These are phyloP conservation scores for Kurtzmaniella fragi DNA, from an alignment of 805 yeast species.

Conservation along the genomic window DNA sequence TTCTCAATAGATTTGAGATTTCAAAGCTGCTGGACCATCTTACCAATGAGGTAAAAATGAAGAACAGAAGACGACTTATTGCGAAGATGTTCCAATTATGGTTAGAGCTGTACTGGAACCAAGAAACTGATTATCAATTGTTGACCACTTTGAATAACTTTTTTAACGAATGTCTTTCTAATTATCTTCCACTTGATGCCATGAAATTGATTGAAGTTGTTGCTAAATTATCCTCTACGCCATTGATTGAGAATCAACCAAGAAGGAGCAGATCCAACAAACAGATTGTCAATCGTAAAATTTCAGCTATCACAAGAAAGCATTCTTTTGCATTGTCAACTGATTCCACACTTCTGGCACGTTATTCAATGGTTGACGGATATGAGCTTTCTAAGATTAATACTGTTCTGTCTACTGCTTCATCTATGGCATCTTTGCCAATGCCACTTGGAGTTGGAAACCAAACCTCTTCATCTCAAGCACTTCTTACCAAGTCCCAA, in stretches of 20 bases:
- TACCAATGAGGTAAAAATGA: conserved; percentile 31
- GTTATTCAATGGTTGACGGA: conserved; percentile 51
- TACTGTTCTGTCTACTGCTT: conserved; percentile 43
- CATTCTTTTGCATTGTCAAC: conserved; percentile 15
- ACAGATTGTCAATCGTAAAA: conserved; percentile 54
- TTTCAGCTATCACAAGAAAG: conserved; percentile 17
- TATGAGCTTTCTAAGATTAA: conserved; percentile 50
- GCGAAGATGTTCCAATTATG: conserved; percentile 71
- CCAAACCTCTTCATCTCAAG: conserved; percentile 34
- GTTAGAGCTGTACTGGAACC: conserved; percentile 89
- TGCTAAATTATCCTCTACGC: conserved; percentile 52
- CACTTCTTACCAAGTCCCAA: conserved; percentile 37
- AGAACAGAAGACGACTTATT: conserved; percentile 61
- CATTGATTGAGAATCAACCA: conserved; percentile 41
- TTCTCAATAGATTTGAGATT: conserved; percentile 58
- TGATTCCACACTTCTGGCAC: conserved; percentile 17
- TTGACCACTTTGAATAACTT: conserved; percentile 72
- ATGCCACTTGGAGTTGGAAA: conserved; percentile 41
- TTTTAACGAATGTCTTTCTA: conserved; percentile 71
- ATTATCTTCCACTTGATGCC: conserved; percentile 59
- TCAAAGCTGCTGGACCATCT: conserved; percentile 11
- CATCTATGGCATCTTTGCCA: conserved; percentile 36
- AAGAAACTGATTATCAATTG: conserved; percentile 50
- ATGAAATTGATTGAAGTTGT: conserved; percentile 57
- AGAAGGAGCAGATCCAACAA: conserved; percentile 15